These are phyloP conservation scores for Trichomonas tenax DNA, from an alignment of 208 protist genomes.

Conservation along the genomic window DNA sequence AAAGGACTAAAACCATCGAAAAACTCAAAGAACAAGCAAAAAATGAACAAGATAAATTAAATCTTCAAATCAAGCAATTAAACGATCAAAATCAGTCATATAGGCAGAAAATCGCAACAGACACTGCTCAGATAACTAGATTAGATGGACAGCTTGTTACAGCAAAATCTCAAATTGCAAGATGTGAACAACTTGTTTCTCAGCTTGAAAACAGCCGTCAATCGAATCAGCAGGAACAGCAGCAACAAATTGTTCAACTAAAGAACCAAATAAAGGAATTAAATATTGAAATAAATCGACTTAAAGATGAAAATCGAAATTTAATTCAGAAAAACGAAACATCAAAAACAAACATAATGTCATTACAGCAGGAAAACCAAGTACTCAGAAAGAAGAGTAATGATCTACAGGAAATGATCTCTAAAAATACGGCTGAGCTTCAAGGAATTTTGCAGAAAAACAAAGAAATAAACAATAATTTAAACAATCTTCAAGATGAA, in stretches of 20 bases:
- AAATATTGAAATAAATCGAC: not conserved
- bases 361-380: too few relatives aligned
- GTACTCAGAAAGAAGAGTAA: not conserved
- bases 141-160: not conserved
- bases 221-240: not conserved
- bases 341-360: too few relatives aligned
- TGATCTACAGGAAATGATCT: not conserved
- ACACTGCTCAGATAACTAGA: not conserved
- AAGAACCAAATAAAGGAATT: not conserved
- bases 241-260: not conserved
- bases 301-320: not conserved
- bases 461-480: too few relatives aligned
- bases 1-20: not conserved
- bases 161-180: not conserved
- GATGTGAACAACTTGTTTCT: not conserved
- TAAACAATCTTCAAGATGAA: not conserved
- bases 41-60: not conserved
- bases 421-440: not conserved
- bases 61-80: not conserved
- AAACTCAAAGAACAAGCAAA: not conserved
- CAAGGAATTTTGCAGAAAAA: too few relatives aligned
- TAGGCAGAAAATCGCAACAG: not conserved
- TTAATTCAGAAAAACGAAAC: not conserved
- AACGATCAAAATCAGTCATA: not conserved
- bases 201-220: not conserved